These are phyloP conservation scores for Cercospora sesami DNA, from an alignment of 2,329 filamentous ascomycete species.

Conservation along the genomic window DNA sequence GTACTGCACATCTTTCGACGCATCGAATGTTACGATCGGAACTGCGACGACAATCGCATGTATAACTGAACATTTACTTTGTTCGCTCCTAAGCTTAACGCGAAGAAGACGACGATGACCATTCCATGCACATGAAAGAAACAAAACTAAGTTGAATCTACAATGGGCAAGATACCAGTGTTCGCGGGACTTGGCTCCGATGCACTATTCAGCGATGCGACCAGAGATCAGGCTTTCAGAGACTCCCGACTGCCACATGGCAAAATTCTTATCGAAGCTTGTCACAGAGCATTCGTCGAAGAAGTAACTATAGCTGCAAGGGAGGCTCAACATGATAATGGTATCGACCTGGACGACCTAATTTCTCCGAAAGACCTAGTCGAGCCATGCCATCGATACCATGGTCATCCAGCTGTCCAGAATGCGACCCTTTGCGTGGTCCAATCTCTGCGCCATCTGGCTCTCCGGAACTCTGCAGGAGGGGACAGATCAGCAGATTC, in stretches of 20 bases:
- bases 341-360: slow-evolving; percentile 4
- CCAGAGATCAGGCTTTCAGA: slow-evolving; percentile 7
- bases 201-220: slow-evolving; percentile 13
- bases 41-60: neutral
- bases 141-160: neutral
- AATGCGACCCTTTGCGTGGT: slow-evolving; percentile 13
- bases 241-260: slow-evolving; percentile 11
- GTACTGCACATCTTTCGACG: neutral
- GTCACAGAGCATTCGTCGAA: slow-evolving; percentile 10
- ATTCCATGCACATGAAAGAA: neutral
- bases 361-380: slow-evolving; percentile 7
- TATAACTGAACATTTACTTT: neutral
- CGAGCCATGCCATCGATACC: slow-evolving; percentile 4
- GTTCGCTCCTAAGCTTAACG: neutral
- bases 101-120: neutral
- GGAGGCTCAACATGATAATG: neutral
- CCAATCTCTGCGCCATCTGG: slow-evolving; percentile 12
- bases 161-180: slow-evolving; percentile 14
- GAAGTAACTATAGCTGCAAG: neutral
- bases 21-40: neutral
- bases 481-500: neutral
- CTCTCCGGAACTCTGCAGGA: neutral
- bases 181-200: slow-evolving; percentile 21
- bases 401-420: slow-evolving; percentile 12
- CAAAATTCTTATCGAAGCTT: slow-evolving; percentile 13